A percentile compares a stretch with the other conserved stretches of the same genome.
phyloP scores from a whole-genome alignment of 306 rosid species.

The Cicer pinnatifidum region DNA sequence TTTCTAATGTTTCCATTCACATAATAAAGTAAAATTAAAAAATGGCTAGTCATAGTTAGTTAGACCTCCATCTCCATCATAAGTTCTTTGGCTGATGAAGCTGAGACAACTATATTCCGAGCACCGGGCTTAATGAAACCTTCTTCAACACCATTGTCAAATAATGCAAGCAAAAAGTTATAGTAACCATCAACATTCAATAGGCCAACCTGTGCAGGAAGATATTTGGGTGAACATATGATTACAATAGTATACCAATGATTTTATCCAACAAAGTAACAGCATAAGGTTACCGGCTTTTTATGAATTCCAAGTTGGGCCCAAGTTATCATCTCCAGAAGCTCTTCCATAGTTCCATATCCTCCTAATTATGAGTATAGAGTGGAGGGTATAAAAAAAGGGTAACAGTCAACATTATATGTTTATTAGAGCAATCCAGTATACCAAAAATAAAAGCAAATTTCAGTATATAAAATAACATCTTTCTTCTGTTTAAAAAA shows the following conservation, averaged over 20 bases:
- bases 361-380: slow-evolving; percentile 62
- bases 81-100: slow-evolving; percentile 81
- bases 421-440: background rate
- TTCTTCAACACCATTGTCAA: slow-evolving; percentile 86
- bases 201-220: slow-evolving; percentile 71
- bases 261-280: slow-evolving; percentile 20
- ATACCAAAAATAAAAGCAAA: background rate
- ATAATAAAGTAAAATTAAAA: slow-evolving; percentile 18
- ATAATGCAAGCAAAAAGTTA: slow-evolving; percentile 74
- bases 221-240: slow-evolving; percentile 28
- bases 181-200: slow-evolving; percentile 91
- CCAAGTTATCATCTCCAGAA: slow-evolving; percentile 89
- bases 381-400: slow-evolving; percentile 4
- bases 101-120: slow-evolving; percentile 72
- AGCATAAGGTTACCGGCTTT: slow-evolving; percentile 60
- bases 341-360: slow-evolving; percentile 92
- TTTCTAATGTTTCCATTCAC: background rate
- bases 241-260: slow-evolving; percentile 13
- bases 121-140: slow-evolving; percentile 86
- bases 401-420: background rate
- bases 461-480: background rate
- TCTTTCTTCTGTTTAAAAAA: background rate
- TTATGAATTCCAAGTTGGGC: slow-evolving; percentile 91
- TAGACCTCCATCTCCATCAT: slow-evolving; percentile 78
- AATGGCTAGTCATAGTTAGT: slow-evolving; percentile 25